These are phyloP conservation scores for Reticulascus tulasneorum DNA, from an alignment of 2,329 filamentous ascomycete species.

Conservation along the genomic window DNA sequence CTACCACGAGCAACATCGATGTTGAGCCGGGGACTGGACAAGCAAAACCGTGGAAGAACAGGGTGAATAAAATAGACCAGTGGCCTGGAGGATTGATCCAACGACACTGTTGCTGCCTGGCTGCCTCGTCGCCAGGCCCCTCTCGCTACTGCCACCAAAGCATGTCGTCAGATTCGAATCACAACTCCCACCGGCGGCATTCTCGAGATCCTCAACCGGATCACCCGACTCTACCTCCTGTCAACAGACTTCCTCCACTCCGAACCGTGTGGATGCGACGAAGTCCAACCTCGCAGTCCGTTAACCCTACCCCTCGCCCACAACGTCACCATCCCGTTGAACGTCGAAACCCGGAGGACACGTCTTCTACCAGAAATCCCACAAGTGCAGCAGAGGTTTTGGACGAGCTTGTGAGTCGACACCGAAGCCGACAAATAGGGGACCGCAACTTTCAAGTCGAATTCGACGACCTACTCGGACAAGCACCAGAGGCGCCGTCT, in stretches of 20 bases:
- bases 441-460: conserved; percentile 13
- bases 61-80: too few species aligned
- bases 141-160: conserved; percentile 5
- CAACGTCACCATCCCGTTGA: conserved; percentile 4
- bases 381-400: too few species aligned
- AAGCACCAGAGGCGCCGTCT: too few species aligned
- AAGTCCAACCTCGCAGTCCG: conserved; percentile 1
- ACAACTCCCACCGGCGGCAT: conserved; percentile 25
- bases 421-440: conserved; percentile 9
- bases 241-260: conserved; percentile 26
- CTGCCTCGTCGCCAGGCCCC: conserved; percentile 16
- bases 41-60: too few species aligned
- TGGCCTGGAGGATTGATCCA: too few species aligned
- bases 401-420: conserved; percentile 3
- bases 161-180: conserved; percentile 14
- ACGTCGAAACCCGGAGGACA: too few species aligned
- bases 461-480: conserved; percentile 13
- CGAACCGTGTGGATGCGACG: conserved; percentile 11
- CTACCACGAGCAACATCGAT: too few species aligned
- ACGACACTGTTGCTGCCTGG: not conserved
- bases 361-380: too few species aligned
- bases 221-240: conserved; percentile 25
- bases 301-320: conserved; percentile 2
- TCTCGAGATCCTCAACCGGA: conserved; percentile 22
- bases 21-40: too few species aligned